These are phyloP conservation scores for Aspergillus heteromorphus DNA, from an alignment of 495 filamentous ascomycete species.

Conservation along the genomic window DNA sequence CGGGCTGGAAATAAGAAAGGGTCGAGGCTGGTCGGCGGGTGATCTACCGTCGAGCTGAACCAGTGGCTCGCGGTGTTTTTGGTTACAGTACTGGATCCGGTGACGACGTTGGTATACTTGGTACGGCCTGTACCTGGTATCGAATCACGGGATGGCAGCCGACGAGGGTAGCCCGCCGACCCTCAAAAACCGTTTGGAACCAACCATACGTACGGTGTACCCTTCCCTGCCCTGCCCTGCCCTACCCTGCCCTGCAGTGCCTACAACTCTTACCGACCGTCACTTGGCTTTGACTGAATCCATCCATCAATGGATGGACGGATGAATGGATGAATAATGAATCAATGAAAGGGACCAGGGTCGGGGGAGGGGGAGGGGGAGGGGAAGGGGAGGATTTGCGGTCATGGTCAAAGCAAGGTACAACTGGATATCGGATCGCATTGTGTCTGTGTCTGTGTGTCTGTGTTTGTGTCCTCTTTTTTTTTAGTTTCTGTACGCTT, in stretches of 20 bases:
- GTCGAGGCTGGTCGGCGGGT: conserved; percentile 18
- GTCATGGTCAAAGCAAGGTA: background rate
- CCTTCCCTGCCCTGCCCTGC: no score
- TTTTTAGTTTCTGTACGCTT: no score
- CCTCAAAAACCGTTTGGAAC: background rate
- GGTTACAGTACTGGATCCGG: conserved; percentile 6
- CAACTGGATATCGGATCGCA: background rate
- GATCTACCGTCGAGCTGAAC: conserved; percentile 17
- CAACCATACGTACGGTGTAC: background rate
- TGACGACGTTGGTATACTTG: conserved; percentile 8
- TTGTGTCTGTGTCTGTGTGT: background rate
- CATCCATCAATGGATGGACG: background rate
- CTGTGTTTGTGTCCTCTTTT: background rate
- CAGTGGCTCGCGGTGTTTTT: conserved; percentile 1
- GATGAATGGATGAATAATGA: background rate
- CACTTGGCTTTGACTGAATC: no score
- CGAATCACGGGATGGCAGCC: conserved; percentile 2
- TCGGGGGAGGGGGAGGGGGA: no score
- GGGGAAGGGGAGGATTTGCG: no score
- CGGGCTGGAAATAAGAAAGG: conserved; percentile 2
- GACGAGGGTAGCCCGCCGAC: background rate
- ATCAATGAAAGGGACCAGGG: no score
- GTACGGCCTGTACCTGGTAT: conserved; percentile 4
- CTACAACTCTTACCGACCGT: no score
- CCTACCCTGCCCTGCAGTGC: no score